Evolutionary conservation across 768 basidiomycete species (phyloP).

Genomic region (Podaxis rugospora): DNA sequence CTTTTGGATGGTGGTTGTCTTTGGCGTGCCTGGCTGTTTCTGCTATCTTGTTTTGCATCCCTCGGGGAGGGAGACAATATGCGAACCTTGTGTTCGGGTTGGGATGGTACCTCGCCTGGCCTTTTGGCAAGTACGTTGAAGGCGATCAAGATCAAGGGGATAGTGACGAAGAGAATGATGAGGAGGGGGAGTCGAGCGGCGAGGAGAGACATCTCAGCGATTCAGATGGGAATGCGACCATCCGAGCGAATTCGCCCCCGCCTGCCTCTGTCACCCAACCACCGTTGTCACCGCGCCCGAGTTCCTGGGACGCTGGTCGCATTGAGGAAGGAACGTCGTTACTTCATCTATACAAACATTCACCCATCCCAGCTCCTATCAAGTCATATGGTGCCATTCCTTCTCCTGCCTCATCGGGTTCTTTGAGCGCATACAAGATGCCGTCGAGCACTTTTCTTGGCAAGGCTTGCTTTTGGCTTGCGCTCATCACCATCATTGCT

Average conservation of each 20-base stretch:
- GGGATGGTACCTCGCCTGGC: constrained; percentile 97
- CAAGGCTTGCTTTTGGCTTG: constrained; percentile 76
- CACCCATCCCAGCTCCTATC: constrained; percentile 34
- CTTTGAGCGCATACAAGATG: constrained; percentile 24
- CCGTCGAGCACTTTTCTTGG: constrained; percentile 53
- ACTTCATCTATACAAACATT: constrained; percentile 24
- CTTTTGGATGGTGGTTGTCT: constrained; percentile 94
- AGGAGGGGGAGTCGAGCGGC: constrained; percentile 26
- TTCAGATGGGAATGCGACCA: constrained; percentile 31
- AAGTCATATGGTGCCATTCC: constrained; percentile 71
- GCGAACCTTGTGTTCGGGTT: constrained; percentile 85
- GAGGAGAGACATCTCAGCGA: constrained; percentile 25
- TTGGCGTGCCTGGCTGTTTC: constrained; percentile 65
- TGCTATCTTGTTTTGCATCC: constrained; percentile 63
- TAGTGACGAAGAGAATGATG: constrained; percentile 13
- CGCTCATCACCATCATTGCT: constrained; percentile 73
- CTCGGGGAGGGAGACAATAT: constrained; percentile 81
- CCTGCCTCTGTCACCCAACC: constrained; percentile 15
- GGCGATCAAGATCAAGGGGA: constrained; percentile 43
- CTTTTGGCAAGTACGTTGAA: constrained; percentile 98
- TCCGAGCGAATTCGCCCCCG: constrained; percentile 29
- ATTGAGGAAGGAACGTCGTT: constrained; percentile 47
- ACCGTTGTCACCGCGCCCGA: constrained; percentile 22
- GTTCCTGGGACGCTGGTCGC: constrained; percentile 39
- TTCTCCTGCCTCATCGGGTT: constrained; percentile 23